Percentiles rank a stretch among this genome's conserved stretches.
phyloP scores from a whole-genome alignment of 495 filamentous ascomycete species.

The Penicillium soppii region DNA sequence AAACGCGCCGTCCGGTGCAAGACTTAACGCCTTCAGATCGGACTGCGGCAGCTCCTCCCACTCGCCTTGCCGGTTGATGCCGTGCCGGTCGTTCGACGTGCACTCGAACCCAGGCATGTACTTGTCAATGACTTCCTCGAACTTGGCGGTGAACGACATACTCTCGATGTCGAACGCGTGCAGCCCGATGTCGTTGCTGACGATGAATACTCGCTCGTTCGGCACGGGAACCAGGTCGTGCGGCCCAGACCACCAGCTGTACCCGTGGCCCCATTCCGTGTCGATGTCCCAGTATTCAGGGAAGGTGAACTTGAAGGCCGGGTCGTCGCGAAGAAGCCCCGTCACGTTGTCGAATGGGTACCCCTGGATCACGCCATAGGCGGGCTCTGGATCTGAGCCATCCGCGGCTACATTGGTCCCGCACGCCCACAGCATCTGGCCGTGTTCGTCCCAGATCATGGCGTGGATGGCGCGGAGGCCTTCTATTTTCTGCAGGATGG shows the following conservation, averaged over 20 bases:
- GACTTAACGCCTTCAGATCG: constrained; percentile 29
- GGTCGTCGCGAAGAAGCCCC: constrained; percentile 15
- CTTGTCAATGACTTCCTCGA: constrained; percentile 17
- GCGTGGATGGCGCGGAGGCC: constrained; percentile 29
- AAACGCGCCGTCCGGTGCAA: constrained; percentile 27
- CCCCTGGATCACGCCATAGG: constrained; percentile 22
- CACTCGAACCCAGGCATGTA: constrained; percentile 29
- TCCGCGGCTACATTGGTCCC: constrained; percentile 31
- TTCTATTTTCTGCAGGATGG: constrained; percentile 28
- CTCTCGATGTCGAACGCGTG: constrained; percentile 25
- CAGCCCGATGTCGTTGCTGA: constrained; percentile 25
- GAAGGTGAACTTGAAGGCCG: constrained; percentile 13
- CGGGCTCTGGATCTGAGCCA: constrained; percentile 25
- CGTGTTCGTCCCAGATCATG: constrained; percentile 32
- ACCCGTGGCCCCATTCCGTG: constrained; percentile 26
- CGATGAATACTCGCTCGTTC: constrained; percentile 25
- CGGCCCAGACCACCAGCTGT: constrained; percentile 28
- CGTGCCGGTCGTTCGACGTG: constrained; percentile 26
- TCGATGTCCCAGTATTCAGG: constrained; percentile 16
- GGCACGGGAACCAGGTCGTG: constrained; percentile 33
- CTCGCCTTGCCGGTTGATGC: constrained; percentile 18
- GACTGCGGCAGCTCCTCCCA: constrained; percentile 24
- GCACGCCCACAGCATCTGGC: constrained; percentile 26
- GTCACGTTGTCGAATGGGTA: constrained; percentile 25
- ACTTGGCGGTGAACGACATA: constrained; percentile 9